Evolutionary conservation across 768 basidiomycete genomes (phyloP).

Genomic region (Fomitopsis serialis): DNA sequence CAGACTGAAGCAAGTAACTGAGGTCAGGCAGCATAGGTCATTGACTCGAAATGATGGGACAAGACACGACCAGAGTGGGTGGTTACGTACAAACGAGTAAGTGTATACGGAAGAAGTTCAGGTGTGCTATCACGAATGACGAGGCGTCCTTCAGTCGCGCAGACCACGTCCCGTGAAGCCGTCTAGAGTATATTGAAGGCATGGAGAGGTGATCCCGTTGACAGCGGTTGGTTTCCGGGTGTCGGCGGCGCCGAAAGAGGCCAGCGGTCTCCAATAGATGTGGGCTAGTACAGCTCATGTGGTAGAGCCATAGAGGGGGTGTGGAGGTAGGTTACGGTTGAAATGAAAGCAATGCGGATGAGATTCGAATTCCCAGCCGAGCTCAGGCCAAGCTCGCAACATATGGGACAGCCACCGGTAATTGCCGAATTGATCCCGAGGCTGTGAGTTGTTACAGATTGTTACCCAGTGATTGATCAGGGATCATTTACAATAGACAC

Average conservation of each 20-base stretch:
- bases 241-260: slow-evolving; percentile 52
- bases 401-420: no score
- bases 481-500: no score
- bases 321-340: not conserved
- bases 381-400: no score
- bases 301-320: slow-evolving; percentile 40
- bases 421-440: no score
- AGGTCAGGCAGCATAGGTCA: no score
- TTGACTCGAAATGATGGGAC: no score
- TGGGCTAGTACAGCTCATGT: slow-evolving; percentile 32
- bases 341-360: not conserved
- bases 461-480: no score
- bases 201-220: slow-evolving; percentile 26
- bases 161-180: not conserved
- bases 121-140: slow-evolving; percentile 19
- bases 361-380: no score
- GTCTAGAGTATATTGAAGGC: slow-evolving; percentile 3
- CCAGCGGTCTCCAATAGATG: slow-evolving; percentile 54
- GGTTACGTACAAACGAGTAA: slow-evolving; percentile 34
- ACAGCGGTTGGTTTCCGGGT: no score
- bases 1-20: no score
- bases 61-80: no score
- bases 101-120: slow-evolving; percentile 48
- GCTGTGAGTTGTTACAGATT: no score
- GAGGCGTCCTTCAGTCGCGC: not conserved